Base-by-base conservation (phyloP, 306 rosid genomes). In the Rosa chinensis region DNA sequence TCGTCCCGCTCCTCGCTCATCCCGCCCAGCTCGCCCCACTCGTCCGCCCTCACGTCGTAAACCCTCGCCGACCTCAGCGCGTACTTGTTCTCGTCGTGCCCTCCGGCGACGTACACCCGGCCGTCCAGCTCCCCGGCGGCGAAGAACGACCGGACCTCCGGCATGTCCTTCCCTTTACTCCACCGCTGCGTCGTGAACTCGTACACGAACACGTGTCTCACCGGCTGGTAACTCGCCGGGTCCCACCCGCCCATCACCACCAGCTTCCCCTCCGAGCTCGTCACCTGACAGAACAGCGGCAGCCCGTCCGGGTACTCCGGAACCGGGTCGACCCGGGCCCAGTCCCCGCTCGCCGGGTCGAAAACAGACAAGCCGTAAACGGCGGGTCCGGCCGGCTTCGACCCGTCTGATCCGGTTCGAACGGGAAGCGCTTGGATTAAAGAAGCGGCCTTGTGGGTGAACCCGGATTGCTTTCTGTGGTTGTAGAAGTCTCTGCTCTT, bases 161-260 rank as follows among this genome's bases (percentile, higher is more conserved):
- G 92, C 89, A 89, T 87, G 37, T 78, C 84, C 70, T 28, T 80
- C 0, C 88, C 92, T 20, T 49, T 39, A 21, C 74, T 55, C 92
- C 92, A 89, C 42, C 44, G 28, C 45, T 80, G 63, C 0, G 74
- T 45, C 20, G 85, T 79, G 84, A 89, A 89, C 32, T 89, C 92
- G 86, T 81, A 89, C 0, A 89, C 81, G 50, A 85, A 89, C 67
- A 89, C 85, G 74, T 89, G 85, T 14, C 43, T 62, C 1, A 87
- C 82, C 47, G 89, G 92, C 4, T 82, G 82, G 78, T 87, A 89
- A 64, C 58, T 89, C 35, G 40, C 78, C 44, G 90, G 90, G 75
- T 89, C 78, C 92, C 92, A 89, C 48, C 90, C 92, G 12, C 90
- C 92, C 89, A 89, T 89, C 14, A 81, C 68, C n/a, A 89, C 85